These are phyloP conservation scores for Sporobolomyces roseus DNA, from an alignment of 768 basidiomycete genomes.

Conservation along the genomic window DNA sequence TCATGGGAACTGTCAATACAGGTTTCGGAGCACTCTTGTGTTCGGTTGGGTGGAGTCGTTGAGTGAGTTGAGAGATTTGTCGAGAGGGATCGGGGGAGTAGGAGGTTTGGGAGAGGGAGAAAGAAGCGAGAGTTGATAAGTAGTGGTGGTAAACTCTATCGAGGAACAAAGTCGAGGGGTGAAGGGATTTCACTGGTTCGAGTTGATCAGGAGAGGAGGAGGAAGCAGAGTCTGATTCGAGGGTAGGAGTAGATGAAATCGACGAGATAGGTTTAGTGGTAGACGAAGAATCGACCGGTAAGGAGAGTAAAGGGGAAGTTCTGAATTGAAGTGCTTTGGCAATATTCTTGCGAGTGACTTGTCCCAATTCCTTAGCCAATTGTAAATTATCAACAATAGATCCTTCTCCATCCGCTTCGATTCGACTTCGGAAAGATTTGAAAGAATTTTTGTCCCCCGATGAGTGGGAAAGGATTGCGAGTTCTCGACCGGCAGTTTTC, in stretches of 20 bases:
- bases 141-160: conserved; percentile 41
- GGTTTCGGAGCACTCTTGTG: conserved; percentile 12
- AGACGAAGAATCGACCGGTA: conserved; percentile 4
- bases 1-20: conserved; percentile 31
- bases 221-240: neutral
- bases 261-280: neutral
- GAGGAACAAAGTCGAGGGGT: conserved; percentile 38
- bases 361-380: conserved; percentile 4
- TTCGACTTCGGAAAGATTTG: neutral
- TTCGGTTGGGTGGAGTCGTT: conserved; percentile 23
- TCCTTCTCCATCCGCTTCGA: conserved; percentile 19
- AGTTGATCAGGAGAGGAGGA: neutral
- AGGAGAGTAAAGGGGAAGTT: neutral
- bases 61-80: conserved; percentile 25
- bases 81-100: conserved; percentile 18
- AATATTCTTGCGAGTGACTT: conserved; percentile 38
- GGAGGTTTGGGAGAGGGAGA: conserved; percentile 16
- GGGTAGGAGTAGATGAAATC: neutral
- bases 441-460: conserved; percentile 3
- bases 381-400: neutral
- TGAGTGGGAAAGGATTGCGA: conserved; percentile 47
- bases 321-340: conserved; percentile 42
- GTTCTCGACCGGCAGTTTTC: conserved; percentile 78
- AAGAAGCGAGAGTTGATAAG: conserved; percentile 31
- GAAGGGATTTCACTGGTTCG: neutral